Conservation (phyloP, 805 yeast genomes). For the Yamadazyma paraphyllophila region DNA sequence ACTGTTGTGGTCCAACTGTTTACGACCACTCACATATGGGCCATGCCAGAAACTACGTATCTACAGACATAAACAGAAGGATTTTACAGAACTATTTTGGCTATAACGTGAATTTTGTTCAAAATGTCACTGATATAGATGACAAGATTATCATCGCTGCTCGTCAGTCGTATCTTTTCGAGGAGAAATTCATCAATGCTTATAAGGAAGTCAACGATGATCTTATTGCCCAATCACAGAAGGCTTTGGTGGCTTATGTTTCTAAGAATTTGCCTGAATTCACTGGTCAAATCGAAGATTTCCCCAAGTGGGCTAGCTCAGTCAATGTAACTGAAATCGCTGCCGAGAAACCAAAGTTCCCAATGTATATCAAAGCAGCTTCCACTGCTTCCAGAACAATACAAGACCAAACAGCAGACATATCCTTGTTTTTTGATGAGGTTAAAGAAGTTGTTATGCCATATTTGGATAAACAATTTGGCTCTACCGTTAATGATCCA, state of each 20-base stretch:
- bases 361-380: constrained; percentile 76
- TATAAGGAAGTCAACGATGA: constrained; percentile 29
- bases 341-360: constrained; percentile 70
- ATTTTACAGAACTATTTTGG: constrained; percentile 89
- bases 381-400: constrained; percentile 44
- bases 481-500: constrained; percentile 80
- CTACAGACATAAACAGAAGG: constrained; percentile 90
- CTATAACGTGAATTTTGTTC: constrained; percentile 82
- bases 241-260: constrained; percentile 50
- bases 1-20: constrained; percentile 98
- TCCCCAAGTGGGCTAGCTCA: constrained; percentile 49
- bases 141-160: constrained; percentile 95
- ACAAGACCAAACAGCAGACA: constrained; percentile 17
- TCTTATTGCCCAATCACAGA: constrained; percentile 37
- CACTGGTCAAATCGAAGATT: constrained; percentile 25
- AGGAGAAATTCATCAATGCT: constrained; percentile 44
- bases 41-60: constrained; percentile 95
- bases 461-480: constrained; percentile 65
- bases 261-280: constrained; percentile 53
- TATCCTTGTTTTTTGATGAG: constrained; percentile 40
- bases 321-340: constrained; percentile 53
- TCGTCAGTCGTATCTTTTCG: constrained; percentile 81
- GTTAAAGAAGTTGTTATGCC: constrained; percentile 80
- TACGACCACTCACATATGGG: constrained; percentile 98
- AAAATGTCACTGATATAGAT: constrained; percentile 98